Conservation (phyloP, 129 eudicot species). For the Deinandra increscens region DNA sequence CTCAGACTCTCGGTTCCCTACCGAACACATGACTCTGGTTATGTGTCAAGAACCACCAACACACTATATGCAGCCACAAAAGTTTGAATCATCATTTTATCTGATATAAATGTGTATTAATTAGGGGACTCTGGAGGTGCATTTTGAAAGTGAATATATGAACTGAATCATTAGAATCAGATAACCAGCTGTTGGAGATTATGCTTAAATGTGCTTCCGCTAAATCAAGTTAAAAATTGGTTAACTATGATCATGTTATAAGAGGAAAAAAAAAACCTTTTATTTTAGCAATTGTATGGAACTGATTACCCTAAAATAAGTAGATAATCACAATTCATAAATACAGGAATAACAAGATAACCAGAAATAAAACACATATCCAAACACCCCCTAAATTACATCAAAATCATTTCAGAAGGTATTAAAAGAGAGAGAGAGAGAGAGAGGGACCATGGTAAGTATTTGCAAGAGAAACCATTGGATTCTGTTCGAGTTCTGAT, state of each 20-base stretch:
- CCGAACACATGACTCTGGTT: background rate
- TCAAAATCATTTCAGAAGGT: background rate
- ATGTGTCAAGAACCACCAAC: background rate
- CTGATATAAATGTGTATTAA: background rate
- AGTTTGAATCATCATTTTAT: conserved; percentile 5
- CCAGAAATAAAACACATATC: background rate
- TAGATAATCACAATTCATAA: background rate
- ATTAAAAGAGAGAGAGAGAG: background rate
- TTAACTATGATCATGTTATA: background rate
- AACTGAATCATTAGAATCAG: background rate
- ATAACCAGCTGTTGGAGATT: background rate
- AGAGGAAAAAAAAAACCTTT: background rate
- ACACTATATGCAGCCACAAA: background rate
- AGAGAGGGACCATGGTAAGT: conserved; percentile 65
- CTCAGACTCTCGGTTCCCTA: background rate
- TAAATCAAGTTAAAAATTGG: background rate
- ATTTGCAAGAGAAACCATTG: conserved; percentile 54
- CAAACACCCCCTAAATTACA: background rate
- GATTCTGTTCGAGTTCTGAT: conserved; percentile 51
- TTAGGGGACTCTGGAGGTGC: background rate
- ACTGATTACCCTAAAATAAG: background rate
- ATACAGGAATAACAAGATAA: background rate
- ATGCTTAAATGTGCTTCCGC: background rate
- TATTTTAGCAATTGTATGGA: background rate
- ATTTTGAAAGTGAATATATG: background rate